Base-by-base conservation (phyloP, 176 grass and related monocot genomes). In the Aegilops sharonensis region DNA sequence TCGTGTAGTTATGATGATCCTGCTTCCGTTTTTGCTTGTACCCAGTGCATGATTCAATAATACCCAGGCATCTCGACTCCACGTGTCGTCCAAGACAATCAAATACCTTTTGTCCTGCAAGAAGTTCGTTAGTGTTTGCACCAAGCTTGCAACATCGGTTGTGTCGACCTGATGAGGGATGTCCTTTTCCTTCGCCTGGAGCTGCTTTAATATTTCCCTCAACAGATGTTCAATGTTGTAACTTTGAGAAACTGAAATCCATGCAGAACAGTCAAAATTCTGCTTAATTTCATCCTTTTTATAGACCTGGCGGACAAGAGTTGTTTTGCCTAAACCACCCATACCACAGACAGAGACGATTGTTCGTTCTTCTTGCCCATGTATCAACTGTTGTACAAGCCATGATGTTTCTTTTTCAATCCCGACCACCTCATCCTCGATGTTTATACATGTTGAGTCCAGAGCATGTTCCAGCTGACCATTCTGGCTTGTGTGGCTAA, bases 271-370 rank as follows among this genome's bases (percentile, higher is more conserved):
- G 20, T 80, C 0, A 43, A 87, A 87, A 3, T 50, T 8, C 12
- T 54, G 20, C 2, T 20, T 11, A 23, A 80, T 60, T 37, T 69
- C 27, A n/a, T 60, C 39, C 1, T 52, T 87, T 62, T 72, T 57
- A 57, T 81, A 87, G n/a, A 87, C 48, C 57, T 6, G 21, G 2
- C 35, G 40, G 21, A 39, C 85, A 57, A 87, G 64, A 78, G 64
- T 87, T 13, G 63, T 72, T 42, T 87, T 87, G 3, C 85, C 77
- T 21, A 61, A 30, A 5, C 77, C 85, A 9, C 85, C 63, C 43
- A 81, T 87, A 30, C 83, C 72, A 12, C 5, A 35, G 2, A 78
- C 10, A 8, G 72, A 78, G 2, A 78, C 66, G 17, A 78, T 36
- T 3, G 10, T 47, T 4, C 11, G 29, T 0, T 12, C 2, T 48